These are phyloP conservation scores for Cryptococcus maquisensis DNA, from an alignment of 1,284 basidiomycete genomes.

Conservation along the genomic window DNA sequence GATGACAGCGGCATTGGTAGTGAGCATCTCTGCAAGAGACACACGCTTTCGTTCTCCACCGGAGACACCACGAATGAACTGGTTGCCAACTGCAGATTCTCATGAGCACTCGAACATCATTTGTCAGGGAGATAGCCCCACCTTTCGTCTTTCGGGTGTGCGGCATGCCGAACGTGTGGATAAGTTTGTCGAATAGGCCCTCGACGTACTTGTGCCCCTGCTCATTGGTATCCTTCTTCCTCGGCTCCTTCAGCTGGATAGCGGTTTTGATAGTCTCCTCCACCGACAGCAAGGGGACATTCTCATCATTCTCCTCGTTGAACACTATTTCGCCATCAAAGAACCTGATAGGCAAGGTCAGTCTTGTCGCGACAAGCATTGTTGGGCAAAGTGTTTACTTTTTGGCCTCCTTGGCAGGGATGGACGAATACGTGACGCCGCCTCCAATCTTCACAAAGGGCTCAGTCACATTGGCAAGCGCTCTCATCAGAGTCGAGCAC, in stretches of 20 bases:
- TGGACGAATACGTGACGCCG: conserved; percentile 26
- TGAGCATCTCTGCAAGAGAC: conserved; percentile 2
- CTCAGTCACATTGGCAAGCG: conserved; percentile 33
- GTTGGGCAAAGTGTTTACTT: neutral
- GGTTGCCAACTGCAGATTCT: conserved; percentile 9
- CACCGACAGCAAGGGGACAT: neutral
- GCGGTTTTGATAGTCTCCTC: neutral
- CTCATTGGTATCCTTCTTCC: conserved; percentile 17
- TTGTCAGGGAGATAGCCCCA: conserved; percentile 3
- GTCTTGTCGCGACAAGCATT: neutral
- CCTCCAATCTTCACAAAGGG: conserved; percentile 36
- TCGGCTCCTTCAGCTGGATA: conserved; percentile 14
- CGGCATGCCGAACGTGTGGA: neutral
- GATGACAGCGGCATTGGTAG: conserved; percentile 2
- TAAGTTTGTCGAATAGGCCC: neutral
- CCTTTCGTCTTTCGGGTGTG: neutral
- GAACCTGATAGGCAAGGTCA: neutral
- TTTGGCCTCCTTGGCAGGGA: conserved; percentile 1
- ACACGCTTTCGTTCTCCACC: conserved; percentile 8
- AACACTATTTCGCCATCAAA: conserved; percentile 12
- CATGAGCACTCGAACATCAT: neutral
- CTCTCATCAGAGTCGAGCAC: conserved; percentile 43
- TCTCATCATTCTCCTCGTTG: conserved; percentile 23
- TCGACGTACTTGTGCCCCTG: neutral
- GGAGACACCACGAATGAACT: neutral